Base-by-base conservation (phyloP, 1,284 basidiomycete genomes). In the Trichosporon sp. region DNA sequence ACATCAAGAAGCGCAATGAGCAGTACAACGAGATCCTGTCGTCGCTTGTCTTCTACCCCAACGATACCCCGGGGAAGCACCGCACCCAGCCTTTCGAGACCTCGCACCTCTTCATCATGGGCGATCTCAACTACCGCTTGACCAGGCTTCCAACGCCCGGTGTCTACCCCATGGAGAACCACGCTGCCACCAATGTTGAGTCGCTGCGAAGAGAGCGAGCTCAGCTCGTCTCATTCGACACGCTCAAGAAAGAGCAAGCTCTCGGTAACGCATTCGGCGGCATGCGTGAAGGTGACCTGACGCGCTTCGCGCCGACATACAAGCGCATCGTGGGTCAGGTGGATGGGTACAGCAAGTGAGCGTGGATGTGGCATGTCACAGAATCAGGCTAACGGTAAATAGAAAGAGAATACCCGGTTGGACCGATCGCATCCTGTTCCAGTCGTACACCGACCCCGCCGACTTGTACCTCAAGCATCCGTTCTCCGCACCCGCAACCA, bases 341-440 rank as follows among this genome's bases (percentile, higher is more conserved):
- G 10, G 88, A 92, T 70, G 85, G 85, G 65, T 94, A 92, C 79
- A 75, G 73, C 60, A 86, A 85, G 91, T 92, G 60, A 66, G 84
- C 79, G 34, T 27, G 7, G 4, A 1, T n/a, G n/a, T 29, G 13
- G n/a, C 14, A 4, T 11, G 25, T 46, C 10, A n/a, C 14, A 49
- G 10, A n/a, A 37, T 21, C 14, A 58, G 56, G 61, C 13, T 54
- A n/a, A 54, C 49, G 27, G 4, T 3, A 58, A 9, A 87, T 75
- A 79, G 81, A 27, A 91, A 88, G 74, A 87, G 95, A 7, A 83
- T 85, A 6, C 95, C 95, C 0, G 89, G 94, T 21, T 99, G 94
- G 91, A 97, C 95, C 23, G 95, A 99, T 79, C 86, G 95, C 49
- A 87, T 99, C 56, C 82, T 99, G 70, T 96, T 93, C 77, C 85